A percentile compares a stretch with the other conserved stretches of the same genome.
phyloP scores from a whole-genome alignment of 1,284 basidiomycete species.

The Ceratobasidium sp. region DNA sequence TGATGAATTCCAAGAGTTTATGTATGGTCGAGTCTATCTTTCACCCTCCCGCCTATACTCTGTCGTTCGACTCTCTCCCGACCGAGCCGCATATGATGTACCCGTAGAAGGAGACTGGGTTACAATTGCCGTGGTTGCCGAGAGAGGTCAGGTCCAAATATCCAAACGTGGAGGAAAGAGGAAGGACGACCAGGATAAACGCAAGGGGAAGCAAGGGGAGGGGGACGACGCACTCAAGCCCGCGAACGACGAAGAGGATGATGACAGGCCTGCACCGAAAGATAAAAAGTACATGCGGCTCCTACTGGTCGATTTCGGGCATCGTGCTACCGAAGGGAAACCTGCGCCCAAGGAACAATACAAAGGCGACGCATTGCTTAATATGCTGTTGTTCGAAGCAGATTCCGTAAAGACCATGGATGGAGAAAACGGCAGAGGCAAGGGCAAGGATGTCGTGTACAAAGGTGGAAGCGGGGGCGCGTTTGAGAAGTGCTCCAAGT shows the following conservation, averaged over 20 bases:
- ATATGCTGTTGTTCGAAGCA: slow-evolving; percentile 88
- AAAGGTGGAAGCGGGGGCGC: slow-evolving; percentile 92
- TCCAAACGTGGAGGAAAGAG: slow-evolving; percentile 55
- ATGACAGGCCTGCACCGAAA: slow-evolving; percentile 43
- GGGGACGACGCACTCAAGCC: slow-evolving; percentile 62
- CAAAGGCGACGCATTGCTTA: slow-evolving; percentile 83
- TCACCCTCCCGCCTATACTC: slow-evolving; percentile 91
- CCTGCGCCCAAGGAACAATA: slow-evolving; percentile 36
- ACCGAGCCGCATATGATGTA: slow-evolving; percentile 88
- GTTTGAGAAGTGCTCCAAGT: slow-evolving; percentile 84
- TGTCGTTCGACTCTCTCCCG: slow-evolving; percentile 78
- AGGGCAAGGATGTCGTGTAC: slow-evolving; percentile 66
- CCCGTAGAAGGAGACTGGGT: slow-evolving; percentile 94
- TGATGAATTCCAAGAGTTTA: slow-evolving; percentile 82
- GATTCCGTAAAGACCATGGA: slow-evolving; percentile 70
- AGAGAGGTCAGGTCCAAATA: slow-evolving; percentile 79
- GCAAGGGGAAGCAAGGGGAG: slow-evolving; percentile 52
- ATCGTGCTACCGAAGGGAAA: slow-evolving; percentile 63
- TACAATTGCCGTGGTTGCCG: slow-evolving; percentile 88
- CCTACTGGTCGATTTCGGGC: slow-evolving; percentile 86
- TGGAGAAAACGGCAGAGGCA: slow-evolving; percentile 59
- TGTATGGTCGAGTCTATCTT: slow-evolving; percentile 87
- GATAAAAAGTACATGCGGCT: slow-evolving; percentile 88
- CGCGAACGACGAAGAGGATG: slow-evolving; percentile 52
- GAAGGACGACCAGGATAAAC: slow-evolving; percentile 44